These are phyloP conservation scores for Astragalus glycyphyllos DNA, from an alignment of 306 rosid genomes.

Conservation along the genomic window DNA sequence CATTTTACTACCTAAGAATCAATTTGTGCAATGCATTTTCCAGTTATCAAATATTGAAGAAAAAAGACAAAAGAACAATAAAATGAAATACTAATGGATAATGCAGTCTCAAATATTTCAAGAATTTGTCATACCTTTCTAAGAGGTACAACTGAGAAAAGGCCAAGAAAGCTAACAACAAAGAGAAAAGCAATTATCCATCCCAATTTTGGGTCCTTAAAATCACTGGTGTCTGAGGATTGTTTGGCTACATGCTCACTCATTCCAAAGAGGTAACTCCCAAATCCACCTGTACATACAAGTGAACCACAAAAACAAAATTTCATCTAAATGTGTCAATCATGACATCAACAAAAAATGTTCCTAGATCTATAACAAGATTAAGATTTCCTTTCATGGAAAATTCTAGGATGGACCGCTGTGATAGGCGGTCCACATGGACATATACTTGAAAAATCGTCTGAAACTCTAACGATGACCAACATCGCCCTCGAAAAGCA, in stretches of 20 bases:
- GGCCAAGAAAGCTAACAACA: conserved; percentile 66
- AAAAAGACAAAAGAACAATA: background rate
- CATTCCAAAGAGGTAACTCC: conserved; percentile 63
- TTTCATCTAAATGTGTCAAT: conserved; percentile 8
- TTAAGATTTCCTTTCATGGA: background rate
- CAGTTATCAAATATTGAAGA: background rate
- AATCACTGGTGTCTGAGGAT: conserved; percentile 44
- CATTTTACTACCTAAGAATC: background rate
- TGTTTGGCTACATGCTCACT: conserved; percentile 47
- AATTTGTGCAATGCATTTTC: conserved; percentile 9
- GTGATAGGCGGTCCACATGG: too few species aligned
- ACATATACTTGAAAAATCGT: too few species aligned
- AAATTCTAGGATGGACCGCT: too few species aligned
- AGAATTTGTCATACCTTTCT: conserved; percentile 49
- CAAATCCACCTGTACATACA: conserved; percentile 56
- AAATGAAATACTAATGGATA: background rate
- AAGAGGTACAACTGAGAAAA: conserved; percentile 62
- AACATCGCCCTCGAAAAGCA: too few species aligned
- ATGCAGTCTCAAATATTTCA: conserved; percentile 9
- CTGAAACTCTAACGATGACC: too few species aligned
- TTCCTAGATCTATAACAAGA: conserved; percentile 6
- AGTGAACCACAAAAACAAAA: conserved; percentile 25
- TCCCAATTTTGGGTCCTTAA: conserved; percentile 54
- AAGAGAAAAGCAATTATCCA: conserved; percentile 62
- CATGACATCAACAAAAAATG: conserved; percentile 9